Conservation (phyloP, 129 eudicot species). For the Gnaphalium uliginosum region DNA sequence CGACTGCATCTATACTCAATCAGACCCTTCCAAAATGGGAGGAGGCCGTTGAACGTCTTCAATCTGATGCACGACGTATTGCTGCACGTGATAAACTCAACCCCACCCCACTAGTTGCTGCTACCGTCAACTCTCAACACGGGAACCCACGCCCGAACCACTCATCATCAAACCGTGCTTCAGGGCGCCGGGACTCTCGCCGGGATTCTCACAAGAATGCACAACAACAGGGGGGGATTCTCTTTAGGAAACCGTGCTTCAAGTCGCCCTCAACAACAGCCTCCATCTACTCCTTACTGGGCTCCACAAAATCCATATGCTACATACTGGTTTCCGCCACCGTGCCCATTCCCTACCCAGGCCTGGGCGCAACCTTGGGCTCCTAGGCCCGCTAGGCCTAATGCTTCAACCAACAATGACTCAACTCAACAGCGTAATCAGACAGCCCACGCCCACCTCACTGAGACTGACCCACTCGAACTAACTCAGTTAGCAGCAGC, state of each 20-base stretch:
- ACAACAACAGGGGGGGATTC: too few relatives aligned
- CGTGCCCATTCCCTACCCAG: neutral
- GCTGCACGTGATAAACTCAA: neutral
- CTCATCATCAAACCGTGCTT: too few relatives aligned
- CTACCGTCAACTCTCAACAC: neutral
- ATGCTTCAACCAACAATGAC: too few relatives aligned
- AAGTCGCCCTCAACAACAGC: neutral
- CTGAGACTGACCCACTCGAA: neutral
- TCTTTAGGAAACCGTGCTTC: too few relatives aligned
- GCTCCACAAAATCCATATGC: too few relatives aligned
- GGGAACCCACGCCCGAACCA: too few relatives aligned
- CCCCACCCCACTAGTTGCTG: neutral
- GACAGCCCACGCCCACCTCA: conserved; percentile 8
- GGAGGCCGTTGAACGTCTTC: neutral
- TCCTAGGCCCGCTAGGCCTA: neutral
- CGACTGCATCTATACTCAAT: too few relatives aligned
- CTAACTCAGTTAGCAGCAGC: neutral
- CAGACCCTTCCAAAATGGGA: too few relatives aligned
- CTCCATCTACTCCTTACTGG: too few relatives aligned
- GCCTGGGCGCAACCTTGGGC: neutral
- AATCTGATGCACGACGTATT: conserved; percentile 12
- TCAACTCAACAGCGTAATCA: too few relatives aligned
- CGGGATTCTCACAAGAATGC: too few relatives aligned
- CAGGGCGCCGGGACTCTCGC: too few relatives aligned
- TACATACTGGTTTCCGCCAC: neutral